Conservation (phyloP, 805 yeast species). For the Pichia rugopelliculosa region DNA sequence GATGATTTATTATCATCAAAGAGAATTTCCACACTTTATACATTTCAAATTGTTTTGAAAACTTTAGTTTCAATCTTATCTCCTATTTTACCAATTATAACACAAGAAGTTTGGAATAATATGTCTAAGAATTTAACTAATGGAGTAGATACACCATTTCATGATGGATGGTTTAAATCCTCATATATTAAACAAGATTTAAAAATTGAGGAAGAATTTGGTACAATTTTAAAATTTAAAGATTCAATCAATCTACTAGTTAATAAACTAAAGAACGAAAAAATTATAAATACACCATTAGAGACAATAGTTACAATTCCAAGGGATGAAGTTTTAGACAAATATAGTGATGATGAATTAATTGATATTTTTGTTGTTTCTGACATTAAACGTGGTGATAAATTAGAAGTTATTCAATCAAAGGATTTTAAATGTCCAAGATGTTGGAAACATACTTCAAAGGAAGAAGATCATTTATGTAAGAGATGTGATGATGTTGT, state of each 20-base stretch:
- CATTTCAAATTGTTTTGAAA: slow-evolving; percentile 49
- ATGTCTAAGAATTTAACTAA: slow-evolving; percentile 30
- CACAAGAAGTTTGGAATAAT: slow-evolving; percentile 84
- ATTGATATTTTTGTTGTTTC: slow-evolving; percentile 62
- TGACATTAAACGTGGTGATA: slow-evolving; percentile 32
- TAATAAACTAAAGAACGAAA: slow-evolving; percentile 46
- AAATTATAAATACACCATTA: slow-evolving; percentile 46
- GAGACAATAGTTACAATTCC: slow-evolving; percentile 44
- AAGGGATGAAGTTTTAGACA: slow-evolving; percentile 18
- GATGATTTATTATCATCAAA: slow-evolving; percentile 40
- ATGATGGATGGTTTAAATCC: slow-evolving; percentile 33
- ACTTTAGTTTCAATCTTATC: slow-evolving; percentile 61
- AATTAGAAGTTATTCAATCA: slow-evolving; percentile 18
- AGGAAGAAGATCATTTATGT: slow-evolving; percentile 49
- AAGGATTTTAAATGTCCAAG: slow-evolving; percentile 70
- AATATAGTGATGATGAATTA: slow-evolving; percentile 35
- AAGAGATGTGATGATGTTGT: slow-evolving; percentile 48
- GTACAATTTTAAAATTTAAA: slow-evolving; percentile 38
- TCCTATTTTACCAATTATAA: slow-evolving; percentile 75
- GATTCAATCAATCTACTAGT: slow-evolving; percentile 42
- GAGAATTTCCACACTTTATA: slow-evolving; percentile 59
- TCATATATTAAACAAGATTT: slow-evolving; percentile 19
- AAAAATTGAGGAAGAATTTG: slow-evolving; percentile 38
- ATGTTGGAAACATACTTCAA: slow-evolving; percentile 80
- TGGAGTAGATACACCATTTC: slow-evolving; percentile 37